Evolutionary conservation across 805 yeast species (phyloP).

Genomic region (Saturnispora serradocipensis): DNA sequence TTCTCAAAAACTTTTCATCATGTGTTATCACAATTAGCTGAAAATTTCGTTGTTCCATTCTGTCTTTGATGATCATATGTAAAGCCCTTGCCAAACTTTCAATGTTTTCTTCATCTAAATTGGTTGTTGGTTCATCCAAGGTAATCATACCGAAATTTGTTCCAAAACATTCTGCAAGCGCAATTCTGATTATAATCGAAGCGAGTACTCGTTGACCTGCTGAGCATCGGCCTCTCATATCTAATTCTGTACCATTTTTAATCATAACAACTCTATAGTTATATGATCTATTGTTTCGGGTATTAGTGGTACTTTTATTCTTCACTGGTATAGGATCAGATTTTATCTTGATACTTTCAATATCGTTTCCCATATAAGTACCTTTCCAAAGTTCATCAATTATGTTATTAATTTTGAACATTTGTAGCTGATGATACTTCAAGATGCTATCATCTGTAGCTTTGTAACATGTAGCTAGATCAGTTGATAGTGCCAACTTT

Average conservation of each 20-base stretch:
- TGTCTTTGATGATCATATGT: slow-evolving; percentile 59
- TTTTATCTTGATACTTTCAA: slow-evolving; percentile 78
- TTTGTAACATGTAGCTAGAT: slow-evolving; percentile 68
- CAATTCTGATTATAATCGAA: slow-evolving; percentile 80
- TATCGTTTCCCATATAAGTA: slow-evolving; percentile 92
- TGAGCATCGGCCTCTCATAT: slow-evolving; percentile 96
- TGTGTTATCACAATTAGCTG: slow-evolving; percentile 94
- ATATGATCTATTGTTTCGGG: slow-evolving; percentile 50
- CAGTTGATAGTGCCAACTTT: slow-evolving; percentile 66
- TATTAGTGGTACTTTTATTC: slow-evolving; percentile 24
- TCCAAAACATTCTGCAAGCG: slow-evolving; percentile 93
- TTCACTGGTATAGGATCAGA: slow-evolving; percentile 57
- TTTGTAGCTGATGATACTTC: slow-evolving; percentile 82
- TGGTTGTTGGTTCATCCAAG: slow-evolving; percentile 96
- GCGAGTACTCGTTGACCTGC: slow-evolving; percentile 97
- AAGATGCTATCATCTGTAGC: slow-evolving; percentile 90
- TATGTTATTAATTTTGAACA: slow-evolving; percentile 85
- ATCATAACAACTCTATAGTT: slow-evolving; percentile 94
- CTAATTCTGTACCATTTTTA: slow-evolving; percentile 83
- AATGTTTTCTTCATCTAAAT: slow-evolving; percentile 81
- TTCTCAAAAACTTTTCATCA: slow-evolving; percentile 80
- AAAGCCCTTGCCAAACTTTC: slow-evolving; percentile 80
- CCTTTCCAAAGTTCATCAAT: slow-evolving; percentile 88
- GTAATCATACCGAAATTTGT: slow-evolving; percentile 92
- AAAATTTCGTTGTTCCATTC: slow-evolving; percentile 77